Evolutionary conservation across 2,329 filamentous ascomycete genomes (phyloP), one percentile per base, ranked within the genome.

Genomic region (Sclerotinia spermophila): DNA sequence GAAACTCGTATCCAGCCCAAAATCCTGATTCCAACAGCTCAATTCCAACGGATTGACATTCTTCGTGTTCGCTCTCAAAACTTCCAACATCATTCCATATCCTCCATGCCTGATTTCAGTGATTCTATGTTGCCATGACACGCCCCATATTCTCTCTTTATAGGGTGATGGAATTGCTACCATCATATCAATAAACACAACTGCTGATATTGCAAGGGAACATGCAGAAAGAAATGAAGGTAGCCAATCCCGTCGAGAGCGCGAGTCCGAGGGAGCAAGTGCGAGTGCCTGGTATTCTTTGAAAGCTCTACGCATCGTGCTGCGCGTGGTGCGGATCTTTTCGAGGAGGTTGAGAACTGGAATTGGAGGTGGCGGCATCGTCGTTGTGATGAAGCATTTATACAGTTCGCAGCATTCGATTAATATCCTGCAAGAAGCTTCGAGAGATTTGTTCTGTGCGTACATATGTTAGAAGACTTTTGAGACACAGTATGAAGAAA

Each of bases 101-200:
- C 71, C 72, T 21, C 72, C 71, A 64, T 73, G 59, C 44, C 72
- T 42, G 13, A 74, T 71, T n/a, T 70, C 62, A 2, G 64, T 48
- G 17, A 73, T 69, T 27, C 59, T 67, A 4, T 73, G 59, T n/a
- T 70, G 67, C 72, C 71, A 74, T 27, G 30, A 40, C 48, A 21
- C 44, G 4, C 72, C 72, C 72, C 72, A 74, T 38, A 74, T 74
- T 27, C 72, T 68, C 45, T 74, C 71, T 53, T 67, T 74, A 27
- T 68, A 73, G 6, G 72, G 71, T 11, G 72, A 72, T 48, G 71
- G 72, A n/a, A 66, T 66, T 8, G 59, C 66, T 30, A 72, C 38
- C 40, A 74, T 44, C 38, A 70, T 72, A 58, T 74, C 72, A 13
- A 74, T 45, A 48, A 71, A 73, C 2, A 72, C 42, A n/a, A 74